Percentiles rank a stretch among this genome's conserved stretches.
phyloP scores from a whole-genome alignment of 2,329 filamentous ascomycete genomes.

The Paraphoma sp. region DNA sequence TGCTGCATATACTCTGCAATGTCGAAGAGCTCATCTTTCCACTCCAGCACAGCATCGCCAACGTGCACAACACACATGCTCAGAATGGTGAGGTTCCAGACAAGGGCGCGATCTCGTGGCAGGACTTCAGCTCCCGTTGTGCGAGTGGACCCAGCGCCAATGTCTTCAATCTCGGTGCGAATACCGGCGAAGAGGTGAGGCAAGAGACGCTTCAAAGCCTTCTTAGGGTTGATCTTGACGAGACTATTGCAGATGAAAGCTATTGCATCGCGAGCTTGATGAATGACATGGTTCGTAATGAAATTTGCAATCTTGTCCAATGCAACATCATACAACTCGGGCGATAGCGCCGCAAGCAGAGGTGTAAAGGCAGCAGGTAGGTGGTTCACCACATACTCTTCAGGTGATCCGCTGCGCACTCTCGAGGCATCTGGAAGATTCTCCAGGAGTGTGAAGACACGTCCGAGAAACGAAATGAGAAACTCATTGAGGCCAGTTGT shows the following conservation, averaged over 20 bases:
- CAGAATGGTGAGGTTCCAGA: conserved; percentile 96
- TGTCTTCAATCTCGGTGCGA: conserved; percentile 94
- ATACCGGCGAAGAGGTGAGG: conserved; percentile 92
- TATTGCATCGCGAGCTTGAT: conserved; percentile 96
- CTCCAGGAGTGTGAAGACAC: conserved; percentile 93
- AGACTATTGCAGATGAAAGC: conserved; percentile 97
- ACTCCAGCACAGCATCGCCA: conserved; percentile 84
- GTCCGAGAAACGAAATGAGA: conserved; percentile 84
- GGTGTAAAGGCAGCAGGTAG: conserved; percentile 90
- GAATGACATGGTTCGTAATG: conserved; percentile 91
- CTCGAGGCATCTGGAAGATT: conserved; percentile 91
- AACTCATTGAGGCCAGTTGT: conserved; percentile 95
- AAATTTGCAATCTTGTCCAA: conserved; percentile 92
- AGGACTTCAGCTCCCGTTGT: conserved; percentile 93
- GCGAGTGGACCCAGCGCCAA: conserved; percentile 91
- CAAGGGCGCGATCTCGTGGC: conserved; percentile 86
- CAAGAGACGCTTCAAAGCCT: conserved; percentile 87
- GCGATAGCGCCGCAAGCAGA: conserved; percentile 86
- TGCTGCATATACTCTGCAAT: conserved; percentile 97
- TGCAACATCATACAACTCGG: conserved; percentile 90
- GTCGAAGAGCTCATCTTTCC: conserved; percentile 86
- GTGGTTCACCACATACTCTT: conserved; percentile 97
- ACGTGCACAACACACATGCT: conserved; percentile 99
- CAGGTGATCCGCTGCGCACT: conserved; percentile 86
- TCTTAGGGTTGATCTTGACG: conserved; percentile 94